Conservation (phyloP, 768 basidiomycete species). For the Pulveroboletus sp. region DNA sequence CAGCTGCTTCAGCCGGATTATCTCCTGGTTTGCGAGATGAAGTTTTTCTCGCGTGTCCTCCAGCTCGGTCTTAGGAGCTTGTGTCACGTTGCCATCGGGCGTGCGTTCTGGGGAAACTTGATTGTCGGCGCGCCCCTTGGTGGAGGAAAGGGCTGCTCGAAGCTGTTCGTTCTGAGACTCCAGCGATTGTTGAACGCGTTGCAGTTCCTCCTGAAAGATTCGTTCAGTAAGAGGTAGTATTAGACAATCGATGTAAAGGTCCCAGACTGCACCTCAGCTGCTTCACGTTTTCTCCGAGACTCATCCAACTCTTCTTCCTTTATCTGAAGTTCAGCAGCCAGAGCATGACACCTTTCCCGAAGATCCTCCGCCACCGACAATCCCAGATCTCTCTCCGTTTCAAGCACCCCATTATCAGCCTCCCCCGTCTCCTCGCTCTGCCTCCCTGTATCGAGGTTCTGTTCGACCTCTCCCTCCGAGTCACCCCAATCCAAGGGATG, state of each 20-base stretch:
- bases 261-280: slow-evolving; percentile 19
- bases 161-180: slow-evolving; percentile 19
- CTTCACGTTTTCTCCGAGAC: slow-evolving; percentile 10
- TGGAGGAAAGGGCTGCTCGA: slow-evolving; percentile 10
- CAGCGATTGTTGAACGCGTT: slow-evolving; percentile 10
- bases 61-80: slow-evolving; percentile 1
- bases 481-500: slow-evolving; percentile 20
- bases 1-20: slow-evolving; percentile 16
- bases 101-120: slow-evolving; percentile 1
- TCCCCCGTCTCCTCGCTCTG: slow-evolving; percentile 18
- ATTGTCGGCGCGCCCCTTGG: slow-evolving; percentile 1
- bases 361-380: slow-evolving; percentile 1
- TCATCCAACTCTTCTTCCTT: slow-evolving; percentile 19
- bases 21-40: slow-evolving; percentile 13
- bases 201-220: slow-evolving; percentile 18
- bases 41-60: slow-evolving; percentile 11
- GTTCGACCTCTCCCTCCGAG: slow-evolving; percentile 24
- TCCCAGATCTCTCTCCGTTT: slow-evolving; percentile 9
- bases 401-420: slow-evolving; percentile 1
- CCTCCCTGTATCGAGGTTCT: slow-evolving; percentile 12
- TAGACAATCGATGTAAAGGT: neutral
- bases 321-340: slow-evolving; percentile 14
- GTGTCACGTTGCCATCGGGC: slow-evolving; percentile 4
- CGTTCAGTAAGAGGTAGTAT: slow-evolving; percentile 5
- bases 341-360: slow-evolving; percentile 14